Percentiles rank a stretch among this genome's conserved stretches.
These are phyloP conservation scores for Fermentozyma sake DNA, from an alignment of 1,139 yeast species.

Conservation along the genomic window DNA sequence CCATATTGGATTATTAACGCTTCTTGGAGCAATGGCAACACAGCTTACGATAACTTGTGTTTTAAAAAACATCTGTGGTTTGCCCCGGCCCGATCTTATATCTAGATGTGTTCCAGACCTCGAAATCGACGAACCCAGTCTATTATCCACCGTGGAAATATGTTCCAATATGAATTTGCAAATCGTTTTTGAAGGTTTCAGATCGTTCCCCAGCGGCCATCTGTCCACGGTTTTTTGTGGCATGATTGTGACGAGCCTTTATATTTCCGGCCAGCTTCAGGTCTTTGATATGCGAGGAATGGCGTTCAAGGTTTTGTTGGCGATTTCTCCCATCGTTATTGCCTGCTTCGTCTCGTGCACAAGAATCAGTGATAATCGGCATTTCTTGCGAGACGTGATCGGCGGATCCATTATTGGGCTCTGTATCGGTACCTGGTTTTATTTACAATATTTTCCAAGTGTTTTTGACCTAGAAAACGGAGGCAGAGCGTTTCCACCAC, in stretches of 20 bases:
- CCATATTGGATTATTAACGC: conserved; percentile 30
- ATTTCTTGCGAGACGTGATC: conserved; percentile 39
- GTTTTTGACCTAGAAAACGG: conserved; percentile 23
- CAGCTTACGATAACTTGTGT: conserved; percentile 39
- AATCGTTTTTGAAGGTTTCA: conserved; percentile 42
- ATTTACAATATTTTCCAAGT: conserved; percentile 40
- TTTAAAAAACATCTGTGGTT: conserved; percentile 41
- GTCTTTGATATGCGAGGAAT: conserved; percentile 35
- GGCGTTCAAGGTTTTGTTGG: conserved; percentile 29
- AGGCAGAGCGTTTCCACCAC: conserved; percentile 46
- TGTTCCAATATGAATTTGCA: conserved; percentile 27
- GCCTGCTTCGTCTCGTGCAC: conserved; percentile 40
- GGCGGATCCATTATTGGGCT: conserved; percentile 40
- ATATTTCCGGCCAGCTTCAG: conserved; percentile 33
- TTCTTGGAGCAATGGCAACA: conserved; percentile 36
- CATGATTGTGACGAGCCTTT: conserved; percentile 32
- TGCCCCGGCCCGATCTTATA: conserved; percentile 47
- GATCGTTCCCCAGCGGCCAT: conserved; percentile 52
- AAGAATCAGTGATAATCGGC: conserved; percentile 47
- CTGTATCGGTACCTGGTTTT: conserved; percentile 27
- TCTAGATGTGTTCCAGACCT: conserved; percentile 36
- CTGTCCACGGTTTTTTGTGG: conserved; percentile 46
- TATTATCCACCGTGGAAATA: conserved; percentile 27
- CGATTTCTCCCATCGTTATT: conserved; percentile 31
- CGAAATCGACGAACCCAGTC: conserved; percentile 10